These are phyloP conservation scores for Coccomyxa subellipsoidea DNA, from an alignment of 163 green algal species.

Conservation along the genomic window DNA sequence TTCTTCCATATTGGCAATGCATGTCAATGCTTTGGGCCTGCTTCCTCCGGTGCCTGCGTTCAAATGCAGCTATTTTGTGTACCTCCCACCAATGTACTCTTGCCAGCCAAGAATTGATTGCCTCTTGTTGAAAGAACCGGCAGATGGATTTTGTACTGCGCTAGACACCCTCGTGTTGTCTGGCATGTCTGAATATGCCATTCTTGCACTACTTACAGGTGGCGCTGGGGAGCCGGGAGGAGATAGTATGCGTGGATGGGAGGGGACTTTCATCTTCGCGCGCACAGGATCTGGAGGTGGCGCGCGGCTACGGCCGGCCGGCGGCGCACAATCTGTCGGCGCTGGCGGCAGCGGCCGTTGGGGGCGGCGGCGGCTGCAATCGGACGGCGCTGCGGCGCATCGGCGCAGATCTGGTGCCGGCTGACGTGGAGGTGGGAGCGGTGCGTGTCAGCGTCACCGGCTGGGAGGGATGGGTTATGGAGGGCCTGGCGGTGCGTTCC, in stretches of 20 bases:
- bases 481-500: conserved; percentile 45
- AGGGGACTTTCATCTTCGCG: no score
- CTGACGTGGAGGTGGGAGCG: conserved; percentile 48
- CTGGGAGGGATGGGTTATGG: conserved; percentile 70
- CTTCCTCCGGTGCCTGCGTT: background rate
- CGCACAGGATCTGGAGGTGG: conserved; percentile 11
- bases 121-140: background rate
- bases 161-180: no score
- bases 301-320: conserved; percentile 24
- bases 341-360: background rate
- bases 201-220: conserved; percentile 27
- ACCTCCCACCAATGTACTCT: no score
- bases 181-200: no score
- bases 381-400: conserved; percentile 8
- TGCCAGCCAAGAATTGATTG: no score
- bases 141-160: background rate
- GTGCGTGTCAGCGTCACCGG: conserved; percentile 69
- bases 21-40: background rate
- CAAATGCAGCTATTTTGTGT: no score
- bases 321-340: conserved; percentile 17
- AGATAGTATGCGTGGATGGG: conserved; percentile 39
- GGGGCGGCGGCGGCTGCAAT: conserved; percentile 12
- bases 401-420: conserved; percentile 18
- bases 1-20: no score
- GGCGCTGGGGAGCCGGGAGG: conserved; percentile 28